These are phyloP conservation scores for Nemania sp. DNA, from an alignment of 2,329 filamentous ascomycete genomes.

Conservation along the genomic window DNA sequence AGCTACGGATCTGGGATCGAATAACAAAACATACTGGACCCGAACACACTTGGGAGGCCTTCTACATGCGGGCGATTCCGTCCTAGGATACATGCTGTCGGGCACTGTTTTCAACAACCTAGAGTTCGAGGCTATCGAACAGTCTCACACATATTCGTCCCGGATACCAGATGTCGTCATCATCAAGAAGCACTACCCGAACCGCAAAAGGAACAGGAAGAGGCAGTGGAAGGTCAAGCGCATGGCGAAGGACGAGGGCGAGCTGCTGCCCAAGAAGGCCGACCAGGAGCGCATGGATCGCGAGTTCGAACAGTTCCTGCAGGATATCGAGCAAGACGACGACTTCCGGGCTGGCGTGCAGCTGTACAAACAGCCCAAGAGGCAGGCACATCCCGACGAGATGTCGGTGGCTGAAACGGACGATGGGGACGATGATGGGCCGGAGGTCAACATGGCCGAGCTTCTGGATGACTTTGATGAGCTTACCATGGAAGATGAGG, in stretches of 20 bases:
- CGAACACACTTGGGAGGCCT: constrained; percentile 87
- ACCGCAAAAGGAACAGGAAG: constrained; percentile 77
- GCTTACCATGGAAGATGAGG: constrained; percentile 69
- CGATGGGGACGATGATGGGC: constrained; percentile 65
- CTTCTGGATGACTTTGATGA: constrained; percentile 93
- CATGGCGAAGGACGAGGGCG: constrained; percentile 87
- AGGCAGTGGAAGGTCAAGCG: constrained; percentile 95
- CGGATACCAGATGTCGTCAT: constrained; percentile 90
- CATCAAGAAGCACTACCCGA: constrained; percentile 94
- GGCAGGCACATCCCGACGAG: constrained; percentile 59
- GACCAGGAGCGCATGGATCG: constrained; percentile 87
- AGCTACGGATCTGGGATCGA: constrained; percentile 82
- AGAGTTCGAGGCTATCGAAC: constrained; percentile 64
- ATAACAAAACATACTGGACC: constrained; percentile 86
- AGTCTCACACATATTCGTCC: constrained; percentile 73
- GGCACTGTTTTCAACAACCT: constrained; percentile 56
- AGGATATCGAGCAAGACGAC: constrained; percentile 93
- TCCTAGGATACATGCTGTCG: constrained; percentile 89
- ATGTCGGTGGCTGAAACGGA: constrained; percentile 70
- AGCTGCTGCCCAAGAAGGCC: constrained; percentile 81
- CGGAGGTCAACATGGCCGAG: constrained; percentile 77
- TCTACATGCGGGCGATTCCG: constrained; percentile 86
- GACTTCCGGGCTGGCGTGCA: constrained; percentile 84
- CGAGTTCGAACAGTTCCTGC: constrained; percentile 97
- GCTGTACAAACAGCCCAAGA: constrained; percentile 74